phyloP scores from a whole-genome alignment of 495 filamentous ascomycete species.

The Podospora australis region DNA sequence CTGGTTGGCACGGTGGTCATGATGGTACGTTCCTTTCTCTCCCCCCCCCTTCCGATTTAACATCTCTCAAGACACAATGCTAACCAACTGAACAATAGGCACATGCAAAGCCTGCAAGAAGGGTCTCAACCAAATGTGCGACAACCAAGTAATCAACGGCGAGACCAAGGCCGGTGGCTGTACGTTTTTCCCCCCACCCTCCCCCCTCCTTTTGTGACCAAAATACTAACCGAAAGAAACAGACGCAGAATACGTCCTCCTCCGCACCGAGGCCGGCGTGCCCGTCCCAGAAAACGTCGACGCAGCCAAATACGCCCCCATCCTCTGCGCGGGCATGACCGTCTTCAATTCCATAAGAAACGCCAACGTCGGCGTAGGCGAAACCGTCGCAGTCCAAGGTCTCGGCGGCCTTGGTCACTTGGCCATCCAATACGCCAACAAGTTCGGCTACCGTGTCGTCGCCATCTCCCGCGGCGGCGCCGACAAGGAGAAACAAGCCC shows the following conservation, averaged over 20 bases:
- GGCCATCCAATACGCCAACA: conserved; percentile 58
- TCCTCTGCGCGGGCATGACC: conserved; percentile 67
- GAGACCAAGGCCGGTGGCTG: conserved; percentile 47
- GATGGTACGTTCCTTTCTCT: conserved; percentile 18
- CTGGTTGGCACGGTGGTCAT: conserved; percentile 28
- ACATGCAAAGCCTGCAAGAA: conserved; percentile 44
- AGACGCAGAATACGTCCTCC: conserved; percentile 56
- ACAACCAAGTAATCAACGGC: conserved; percentile 45
- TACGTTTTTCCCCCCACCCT: conserved; percentile 3
- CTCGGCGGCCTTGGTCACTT: conserved; percentile 63
- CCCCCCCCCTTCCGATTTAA: not conserved
- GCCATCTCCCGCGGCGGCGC: conserved; percentile 53
- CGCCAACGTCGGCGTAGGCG: conserved; percentile 50
- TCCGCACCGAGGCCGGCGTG: conserved; percentile 58
- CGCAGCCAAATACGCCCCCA: conserved; percentile 55
- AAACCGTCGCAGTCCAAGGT: conserved; percentile 57
- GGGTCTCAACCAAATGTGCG: conserved; percentile 51
- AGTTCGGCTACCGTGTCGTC: conserved; percentile 59
- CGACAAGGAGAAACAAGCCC: conserved; percentile 53
- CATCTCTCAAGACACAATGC: not conserved
- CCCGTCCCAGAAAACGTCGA: conserved; percentile 52
- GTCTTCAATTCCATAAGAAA: conserved; percentile 66
- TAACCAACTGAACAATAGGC: conserved; percentile 22
- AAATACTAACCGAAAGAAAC: not conserved
- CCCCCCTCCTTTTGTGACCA: not conserved